Conservation (phyloP, 495 filamentous ascomycete species). For the Trichoderma gamsii region DNA sequence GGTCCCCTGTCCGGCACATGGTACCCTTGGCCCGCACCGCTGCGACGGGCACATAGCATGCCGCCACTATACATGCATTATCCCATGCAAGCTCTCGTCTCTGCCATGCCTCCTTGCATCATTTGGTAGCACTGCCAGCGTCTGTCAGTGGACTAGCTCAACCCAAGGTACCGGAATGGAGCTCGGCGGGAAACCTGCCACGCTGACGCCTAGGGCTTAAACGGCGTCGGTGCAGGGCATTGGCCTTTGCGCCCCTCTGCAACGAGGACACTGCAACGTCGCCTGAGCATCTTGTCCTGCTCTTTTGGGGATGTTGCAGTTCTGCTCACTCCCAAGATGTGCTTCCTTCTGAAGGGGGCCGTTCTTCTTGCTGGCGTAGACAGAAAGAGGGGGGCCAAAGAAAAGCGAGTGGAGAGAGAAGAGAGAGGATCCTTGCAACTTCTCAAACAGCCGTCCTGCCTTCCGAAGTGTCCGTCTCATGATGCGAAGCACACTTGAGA, state of each 20-base stretch:
- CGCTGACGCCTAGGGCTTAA: not conserved
- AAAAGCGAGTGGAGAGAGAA: too few species aligned
- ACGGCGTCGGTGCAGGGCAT: not conserved
- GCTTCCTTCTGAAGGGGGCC: not conserved
- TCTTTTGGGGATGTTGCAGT: not conserved
- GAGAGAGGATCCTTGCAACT: not conserved
- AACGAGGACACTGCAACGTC: not conserved
- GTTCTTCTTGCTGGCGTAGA: not conserved
- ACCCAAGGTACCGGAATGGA: constrained; percentile 8
- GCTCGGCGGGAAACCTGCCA: not conserved
- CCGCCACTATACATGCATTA: not conserved
- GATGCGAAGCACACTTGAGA: constrained; percentile 4
- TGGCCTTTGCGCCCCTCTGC: not conserved
- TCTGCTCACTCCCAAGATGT: not conserved
- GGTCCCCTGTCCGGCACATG: constrained; percentile 1
- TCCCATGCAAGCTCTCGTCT: not conserved
- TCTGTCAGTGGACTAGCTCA: constrained; percentile 1
- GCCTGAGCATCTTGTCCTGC: not conserved
- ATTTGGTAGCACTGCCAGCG: constrained; percentile 2
- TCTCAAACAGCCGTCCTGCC: not conserved
- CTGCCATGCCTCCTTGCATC: not conserved
- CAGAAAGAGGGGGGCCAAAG: too few species aligned
- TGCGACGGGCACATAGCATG: not conserved
- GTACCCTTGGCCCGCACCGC: not conserved
- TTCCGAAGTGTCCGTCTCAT: not conserved